Evolutionary conservation across 1,139 yeast species (phyloP).

Genomic region (Candida sp.): DNA sequence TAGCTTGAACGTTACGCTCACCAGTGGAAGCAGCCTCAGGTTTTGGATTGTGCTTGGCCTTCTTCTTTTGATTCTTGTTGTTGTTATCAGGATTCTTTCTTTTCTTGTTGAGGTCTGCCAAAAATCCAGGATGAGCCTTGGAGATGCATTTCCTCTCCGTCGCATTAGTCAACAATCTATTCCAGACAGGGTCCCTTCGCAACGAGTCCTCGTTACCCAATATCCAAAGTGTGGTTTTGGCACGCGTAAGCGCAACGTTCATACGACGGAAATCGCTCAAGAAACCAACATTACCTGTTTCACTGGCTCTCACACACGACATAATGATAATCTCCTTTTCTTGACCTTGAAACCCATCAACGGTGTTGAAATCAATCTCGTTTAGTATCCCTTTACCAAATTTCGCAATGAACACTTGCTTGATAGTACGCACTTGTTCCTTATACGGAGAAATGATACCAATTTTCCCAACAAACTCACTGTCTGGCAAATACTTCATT

Average conservation of each 20-base stretch:
- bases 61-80: too few species aligned
- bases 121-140: conserved; percentile 44
- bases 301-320: conserved; percentile 93
- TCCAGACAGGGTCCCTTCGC: conserved; percentile 70
- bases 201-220: conserved; percentile 79
- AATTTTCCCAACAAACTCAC: conserved; percentile 69
- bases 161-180: conserved; percentile 66
- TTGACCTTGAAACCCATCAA: conserved; percentile 99
- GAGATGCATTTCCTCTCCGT: conserved; percentile 41
- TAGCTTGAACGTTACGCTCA: neutral
- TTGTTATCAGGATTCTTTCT: neutral
- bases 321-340: conserved; percentile 93
- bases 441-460: conserved; percentile 97
- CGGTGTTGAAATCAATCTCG: conserved; percentile 89
- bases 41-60: neutral
- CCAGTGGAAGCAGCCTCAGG: neutral
- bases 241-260: conserved; percentile 97
- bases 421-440: conserved; percentile 74
- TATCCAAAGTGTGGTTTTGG: conserved; percentile 91
- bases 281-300: conserved; percentile 76
- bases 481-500: conserved; percentile 51
- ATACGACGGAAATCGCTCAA: conserved; percentile 89
- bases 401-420: conserved; percentile 55
- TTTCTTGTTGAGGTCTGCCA: conserved; percentile 17
- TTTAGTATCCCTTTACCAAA: conserved; percentile 68